Percentiles rank a stretch among this genome's conserved stretches.
phyloP scores from a whole-genome alignment of 2,329 filamentous ascomycete species.

The Aaosphaeria arxii region DNA sequence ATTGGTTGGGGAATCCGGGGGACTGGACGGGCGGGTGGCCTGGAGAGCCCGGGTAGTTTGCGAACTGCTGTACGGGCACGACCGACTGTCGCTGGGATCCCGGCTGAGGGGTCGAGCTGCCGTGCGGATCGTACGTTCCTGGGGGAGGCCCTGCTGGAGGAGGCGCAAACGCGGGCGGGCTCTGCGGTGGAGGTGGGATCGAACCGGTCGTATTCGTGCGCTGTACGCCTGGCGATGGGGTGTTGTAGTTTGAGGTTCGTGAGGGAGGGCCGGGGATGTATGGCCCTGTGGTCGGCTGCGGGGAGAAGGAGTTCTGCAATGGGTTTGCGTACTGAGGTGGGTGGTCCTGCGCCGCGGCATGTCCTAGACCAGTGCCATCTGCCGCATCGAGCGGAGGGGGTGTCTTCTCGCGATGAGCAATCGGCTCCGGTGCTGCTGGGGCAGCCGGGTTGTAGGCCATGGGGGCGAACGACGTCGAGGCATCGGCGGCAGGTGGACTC shows the following conservation, averaged over 20 bases:
- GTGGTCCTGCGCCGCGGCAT: slow-evolving; percentile 40
- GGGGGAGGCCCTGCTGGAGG: slow-evolving; percentile 30
- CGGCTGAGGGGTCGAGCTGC: slow-evolving; percentile 16
- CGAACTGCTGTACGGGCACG: slow-evolving; percentile 35
- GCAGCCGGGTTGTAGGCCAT: slow-evolving; percentile 79
- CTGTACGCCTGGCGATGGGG: slow-evolving; percentile 30
- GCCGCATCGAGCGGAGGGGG: slow-evolving; percentile 68
- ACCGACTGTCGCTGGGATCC: slow-evolving; percentile 28
- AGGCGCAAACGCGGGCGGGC: slow-evolving; percentile 38
- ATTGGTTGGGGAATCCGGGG: slow-evolving; percentile 18
- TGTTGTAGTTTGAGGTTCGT: slow-evolving; percentile 29
- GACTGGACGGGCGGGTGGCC: slow-evolving; percentile 30
- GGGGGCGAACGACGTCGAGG: slow-evolving; percentile 54
- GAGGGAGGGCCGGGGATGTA: slow-evolving; percentile 44
- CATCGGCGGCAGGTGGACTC: slow-evolving; percentile 20
- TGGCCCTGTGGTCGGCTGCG: slow-evolving; percentile 31
- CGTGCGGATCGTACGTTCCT: slow-evolving; percentile 18
- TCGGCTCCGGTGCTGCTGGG: slow-evolving; percentile 69
- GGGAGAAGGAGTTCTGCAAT: slow-evolving; percentile 29
- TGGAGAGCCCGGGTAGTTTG: slow-evolving; percentile 35
- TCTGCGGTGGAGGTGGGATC: slow-evolving; percentile 32
- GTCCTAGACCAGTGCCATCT: slow-evolving; percentile 43
- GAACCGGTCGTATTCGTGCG: slow-evolving; percentile 33
- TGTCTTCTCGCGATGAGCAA: slow-evolving; percentile 74
- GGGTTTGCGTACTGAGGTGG: slow-evolving; percentile 30